phyloP scores from a whole-genome alignment of 2,329 filamentous ascomycete species.

The Xylaria arbuscula region DNA sequence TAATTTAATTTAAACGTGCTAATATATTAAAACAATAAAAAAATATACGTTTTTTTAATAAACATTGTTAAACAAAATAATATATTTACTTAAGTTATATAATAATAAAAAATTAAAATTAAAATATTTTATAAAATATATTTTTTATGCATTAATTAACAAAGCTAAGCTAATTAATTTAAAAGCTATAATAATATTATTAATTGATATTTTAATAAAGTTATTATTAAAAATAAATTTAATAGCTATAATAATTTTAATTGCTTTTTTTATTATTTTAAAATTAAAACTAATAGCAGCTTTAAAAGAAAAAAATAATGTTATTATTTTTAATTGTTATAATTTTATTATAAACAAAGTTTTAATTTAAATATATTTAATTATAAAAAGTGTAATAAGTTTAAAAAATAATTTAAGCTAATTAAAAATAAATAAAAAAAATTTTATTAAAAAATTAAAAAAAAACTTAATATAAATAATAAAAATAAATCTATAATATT shows the following conservation, averaged over 20 bases:
- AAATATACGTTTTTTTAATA: background rate
- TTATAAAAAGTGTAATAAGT: too few relatives aligned
- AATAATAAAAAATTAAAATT: background rate
- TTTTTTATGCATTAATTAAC: background rate
- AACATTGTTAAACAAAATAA: background rate
- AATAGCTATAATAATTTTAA: too few relatives aligned
- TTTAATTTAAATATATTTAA: too few relatives aligned
- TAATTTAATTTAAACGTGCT: background rate
- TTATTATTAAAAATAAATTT: background rate
- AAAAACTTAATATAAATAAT: too few relatives aligned
- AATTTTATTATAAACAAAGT: background rate
- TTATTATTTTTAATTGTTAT: background rate
- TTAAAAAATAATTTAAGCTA: too few relatives aligned
- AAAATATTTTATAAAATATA: background rate
- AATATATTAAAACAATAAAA: background rate
- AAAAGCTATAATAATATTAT: background rate
- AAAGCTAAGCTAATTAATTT: background rate
- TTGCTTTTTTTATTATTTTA: too few relatives aligned
- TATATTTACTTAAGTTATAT: background rate
- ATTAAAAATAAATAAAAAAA: too few relatives aligned
- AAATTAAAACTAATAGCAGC: background rate
- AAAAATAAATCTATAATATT: too few relatives aligned
- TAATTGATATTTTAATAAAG: too few relatives aligned
- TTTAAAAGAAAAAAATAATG: too few relatives aligned
- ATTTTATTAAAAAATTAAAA: too few relatives aligned